Evolutionary conservation across 371 early-diverging fungal species (phyloP).

Genomic region (Mortierella sp.): DNA sequence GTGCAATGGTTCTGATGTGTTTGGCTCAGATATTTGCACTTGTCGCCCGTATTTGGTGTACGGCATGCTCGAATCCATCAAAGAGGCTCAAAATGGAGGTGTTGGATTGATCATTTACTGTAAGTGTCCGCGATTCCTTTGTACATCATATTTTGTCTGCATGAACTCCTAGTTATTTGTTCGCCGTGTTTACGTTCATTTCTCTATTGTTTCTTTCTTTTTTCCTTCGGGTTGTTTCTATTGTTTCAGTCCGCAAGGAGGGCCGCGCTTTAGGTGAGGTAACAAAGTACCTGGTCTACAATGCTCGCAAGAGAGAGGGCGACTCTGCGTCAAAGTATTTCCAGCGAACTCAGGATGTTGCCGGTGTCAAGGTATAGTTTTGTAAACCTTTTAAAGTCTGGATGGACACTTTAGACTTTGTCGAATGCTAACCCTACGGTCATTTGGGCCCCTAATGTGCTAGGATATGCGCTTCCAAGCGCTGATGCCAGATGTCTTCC

Average conservation of each 20-base stretch:
- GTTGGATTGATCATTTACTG: slow-evolving; percentile 95
- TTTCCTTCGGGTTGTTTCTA: no score
- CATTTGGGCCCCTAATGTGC: no score
- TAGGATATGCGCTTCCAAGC: slow-evolving; percentile 97
- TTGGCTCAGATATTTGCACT: slow-evolving; percentile 94
- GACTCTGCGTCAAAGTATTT: slow-evolving; percentile 94
- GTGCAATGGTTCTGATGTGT: slow-evolving; percentile 95
- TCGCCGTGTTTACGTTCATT: no score
- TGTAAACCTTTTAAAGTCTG: no score
- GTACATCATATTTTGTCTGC: not conserved
- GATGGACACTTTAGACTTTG: no score
- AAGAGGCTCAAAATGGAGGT: slow-evolving; percentile 93
- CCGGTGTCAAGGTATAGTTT: slow-evolving; percentile 87
- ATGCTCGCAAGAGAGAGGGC: slow-evolving; percentile 93
- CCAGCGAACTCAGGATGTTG: slow-evolving; percentile 91
- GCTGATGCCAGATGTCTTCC: slow-evolving; percentile 96
- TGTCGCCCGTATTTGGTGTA: slow-evolving; percentile 95
- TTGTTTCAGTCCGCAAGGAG: slow-evolving; percentile 94
- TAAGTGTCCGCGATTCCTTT: slow-evolving; percentile 46
- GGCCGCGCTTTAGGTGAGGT: slow-evolving; percentile 97
- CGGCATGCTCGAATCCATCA: slow-evolving; percentile 92
- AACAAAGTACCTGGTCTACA: slow-evolving; percentile 96
- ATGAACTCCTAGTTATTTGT: not conserved
- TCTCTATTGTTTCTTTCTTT: no score
- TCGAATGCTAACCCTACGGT: not conserved